A percentile compares a stretch with the other conserved stretches of the same genome.
Conservation (phyloP, 129 eudicot genomes). For the Glebionis coronaria region DNA sequence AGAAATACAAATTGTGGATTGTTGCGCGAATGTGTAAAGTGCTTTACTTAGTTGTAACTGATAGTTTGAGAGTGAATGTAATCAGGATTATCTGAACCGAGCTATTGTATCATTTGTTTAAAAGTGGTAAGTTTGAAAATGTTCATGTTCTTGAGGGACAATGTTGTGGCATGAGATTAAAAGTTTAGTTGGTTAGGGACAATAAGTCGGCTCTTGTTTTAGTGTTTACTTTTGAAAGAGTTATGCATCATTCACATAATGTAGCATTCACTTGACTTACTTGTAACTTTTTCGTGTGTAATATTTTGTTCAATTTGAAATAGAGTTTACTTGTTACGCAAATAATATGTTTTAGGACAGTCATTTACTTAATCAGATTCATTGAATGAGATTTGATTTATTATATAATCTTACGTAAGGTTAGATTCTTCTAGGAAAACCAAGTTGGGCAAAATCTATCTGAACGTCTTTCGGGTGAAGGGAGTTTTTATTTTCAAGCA, state of each 20-base stretch:
- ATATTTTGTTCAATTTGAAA: constrained; percentile 4
- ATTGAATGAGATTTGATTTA: background rate
- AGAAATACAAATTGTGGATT: no score
- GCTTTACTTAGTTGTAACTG: background rate
- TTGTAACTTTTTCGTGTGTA: background rate
- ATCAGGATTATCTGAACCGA: background rate
- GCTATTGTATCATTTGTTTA: background rate
- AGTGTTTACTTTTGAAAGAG: background rate
- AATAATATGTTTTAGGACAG: background rate
- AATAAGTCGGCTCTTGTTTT: background rate
- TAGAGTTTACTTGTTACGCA: background rate
- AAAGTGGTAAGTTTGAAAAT: background rate
- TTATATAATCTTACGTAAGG: constrained; percentile 8
- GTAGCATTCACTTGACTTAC: background rate
- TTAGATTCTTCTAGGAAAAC: background rate
- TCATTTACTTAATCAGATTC: background rate
- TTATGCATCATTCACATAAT: background rate
- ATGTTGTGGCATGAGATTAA: background rate
- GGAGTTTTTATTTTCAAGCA: background rate
- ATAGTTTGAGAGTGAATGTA: background rate
- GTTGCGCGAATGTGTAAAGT: no score
- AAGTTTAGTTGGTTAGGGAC: background rate
- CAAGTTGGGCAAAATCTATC: background rate
- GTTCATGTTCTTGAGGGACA: background rate
- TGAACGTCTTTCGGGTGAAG: background rate